Base-by-base conservation (phyloP, 495 filamentous ascomycete genomes). In the Penicillium angulare region DNA sequence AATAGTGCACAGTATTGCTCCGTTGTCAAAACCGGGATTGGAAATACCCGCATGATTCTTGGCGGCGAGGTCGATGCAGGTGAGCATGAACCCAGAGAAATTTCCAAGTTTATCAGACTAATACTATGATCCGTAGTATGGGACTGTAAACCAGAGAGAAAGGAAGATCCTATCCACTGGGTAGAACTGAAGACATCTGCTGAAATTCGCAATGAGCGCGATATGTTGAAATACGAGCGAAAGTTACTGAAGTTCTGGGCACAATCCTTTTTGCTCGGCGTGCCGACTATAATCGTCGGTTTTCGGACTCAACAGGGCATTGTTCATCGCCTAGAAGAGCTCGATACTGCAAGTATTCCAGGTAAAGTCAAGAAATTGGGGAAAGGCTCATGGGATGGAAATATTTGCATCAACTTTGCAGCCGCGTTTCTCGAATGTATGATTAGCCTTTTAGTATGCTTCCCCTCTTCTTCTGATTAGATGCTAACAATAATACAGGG, bases 211-310 rank as follows among this genome's bases (percentile, higher is more conserved):
- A 78, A 73, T 27, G 76, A 85, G 1, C 78, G 81, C 27, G 86
- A 90, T 52, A 75, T 81, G 65, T 50, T 85, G 15, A 87, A 85
- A 44, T 95, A 87, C 57, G 89, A 99, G 67, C 79, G 87, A 9
- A 97, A 97, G 64, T 76, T 97, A 29, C 76, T 96, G 54, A 95
- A 92, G 52, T 96, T 89, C 72, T 99, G 93, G 93, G 86, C 90
- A 15, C 93, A 99, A 56, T 96, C 90, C 1, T 99, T 96, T 61
- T 77, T 99, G 0, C 81, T 99, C 1, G 92, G 91, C 6, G 90
- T 97, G 2, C 89, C 89, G 0, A 93, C 85, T 61, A 88, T 99
- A 44, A 85, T 96, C 16, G 88, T 97, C 3, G 93, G 93, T 1
- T 96, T 92, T 60, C 85, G 95, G 16, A 82, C 79, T 18, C 79